phyloP scores from a whole-genome alignment of 495 filamentous ascomycete species.

The Talaromyces liani region DNA sequence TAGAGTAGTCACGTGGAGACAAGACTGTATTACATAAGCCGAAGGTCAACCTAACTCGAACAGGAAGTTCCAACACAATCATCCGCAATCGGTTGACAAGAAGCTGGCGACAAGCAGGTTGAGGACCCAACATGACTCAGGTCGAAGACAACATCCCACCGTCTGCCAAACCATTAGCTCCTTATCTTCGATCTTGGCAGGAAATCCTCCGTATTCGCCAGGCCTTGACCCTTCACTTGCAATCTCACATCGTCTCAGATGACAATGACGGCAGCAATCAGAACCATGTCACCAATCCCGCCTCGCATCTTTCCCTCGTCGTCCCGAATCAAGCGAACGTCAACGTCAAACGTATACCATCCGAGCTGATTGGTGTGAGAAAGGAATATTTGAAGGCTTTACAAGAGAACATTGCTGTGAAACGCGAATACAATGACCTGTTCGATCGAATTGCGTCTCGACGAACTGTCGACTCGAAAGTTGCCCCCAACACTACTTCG shows the following conservation, averaged over 20 bases:
- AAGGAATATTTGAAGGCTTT: slow-evolving; percentile 52
- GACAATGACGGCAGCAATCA: slow-evolving; percentile 20
- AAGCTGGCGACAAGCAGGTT: background rate
- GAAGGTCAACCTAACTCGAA: background rate
- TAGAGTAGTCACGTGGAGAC: background rate
- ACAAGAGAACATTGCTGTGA: slow-evolving; percentile 48
- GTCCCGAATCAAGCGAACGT: slow-evolving; percentile 27
- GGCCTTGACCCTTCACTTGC: slow-evolving; percentile 34
- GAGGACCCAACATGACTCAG: background rate
- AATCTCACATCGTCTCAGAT: slow-evolving; percentile 28
- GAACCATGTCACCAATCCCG: slow-evolving; percentile 10
- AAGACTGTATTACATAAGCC: background rate
- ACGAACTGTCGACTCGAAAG: slow-evolving; percentile 1
- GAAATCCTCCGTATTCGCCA: slow-evolving; percentile 40
- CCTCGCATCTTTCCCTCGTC: slow-evolving; percentile 30
- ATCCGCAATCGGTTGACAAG: background rate
- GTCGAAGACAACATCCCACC: slow-evolving; percentile 22
- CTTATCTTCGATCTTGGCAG: slow-evolving; percentile 38
- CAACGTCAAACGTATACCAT: slow-evolving; percentile 31
- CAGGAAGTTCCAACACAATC: slow-evolving; percentile 2
- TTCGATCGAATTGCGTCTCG: slow-evolving; percentile 18
- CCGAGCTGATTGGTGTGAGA: slow-evolving; percentile 30
- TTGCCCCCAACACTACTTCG: background rate
- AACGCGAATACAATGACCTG: slow-evolving; percentile 34
- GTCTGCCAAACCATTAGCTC: slow-evolving; percentile 31